A percentile compares a stretch with the other conserved stretches of the same genome.
These are phyloP conservation scores for Trichocomaceae sp. DNA, from an alignment of 2,329 filamentous ascomycete genomes.

Conservation along the genomic window DNA sequence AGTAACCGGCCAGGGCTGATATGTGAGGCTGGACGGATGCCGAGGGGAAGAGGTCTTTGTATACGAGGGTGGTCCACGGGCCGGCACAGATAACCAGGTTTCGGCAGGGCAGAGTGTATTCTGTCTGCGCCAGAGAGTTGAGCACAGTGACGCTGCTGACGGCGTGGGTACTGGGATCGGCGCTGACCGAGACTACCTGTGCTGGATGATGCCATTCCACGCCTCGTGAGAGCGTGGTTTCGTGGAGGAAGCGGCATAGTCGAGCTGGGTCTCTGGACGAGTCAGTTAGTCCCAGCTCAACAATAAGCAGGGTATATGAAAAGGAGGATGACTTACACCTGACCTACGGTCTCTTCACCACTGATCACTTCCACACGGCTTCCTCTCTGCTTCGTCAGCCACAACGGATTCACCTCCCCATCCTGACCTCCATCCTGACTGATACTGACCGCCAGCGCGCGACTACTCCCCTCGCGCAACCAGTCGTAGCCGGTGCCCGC, in stretches of 20 bases:
- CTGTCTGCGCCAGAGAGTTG: slow-evolving; percentile 27
- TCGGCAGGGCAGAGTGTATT: slow-evolving; percentile 50
- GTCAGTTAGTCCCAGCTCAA: not conserved
- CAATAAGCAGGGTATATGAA: too few relatives aligned
- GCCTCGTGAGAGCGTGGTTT: slow-evolving; percentile 51
- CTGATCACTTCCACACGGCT: slow-evolving; percentile 57
- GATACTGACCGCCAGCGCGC: slow-evolving; percentile 47
- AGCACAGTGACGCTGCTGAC: slow-evolving; percentile 50
- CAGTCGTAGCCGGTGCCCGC: slow-evolving; percentile 53
- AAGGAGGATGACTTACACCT: slow-evolving; percentile 61
- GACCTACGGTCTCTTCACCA: slow-evolving; percentile 54
- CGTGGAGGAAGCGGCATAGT: slow-evolving; percentile 60
- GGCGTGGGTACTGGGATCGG: slow-evolving; percentile 42
- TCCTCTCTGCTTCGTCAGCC: slow-evolving; percentile 53
- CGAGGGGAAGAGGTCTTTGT: slow-evolving; percentile 56
- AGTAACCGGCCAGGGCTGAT: slow-evolving; percentile 62
- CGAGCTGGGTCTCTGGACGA: slow-evolving; percentile 54
- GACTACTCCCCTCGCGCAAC: slow-evolving; percentile 58
- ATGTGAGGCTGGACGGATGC: slow-evolving; percentile 48
- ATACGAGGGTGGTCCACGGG: slow-evolving; percentile 64
- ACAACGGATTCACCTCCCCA: slow-evolving; percentile 42
- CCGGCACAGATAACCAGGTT: slow-evolving; percentile 62
- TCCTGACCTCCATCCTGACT: slow-evolving; percentile 26
- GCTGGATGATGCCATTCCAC: slow-evolving; percentile 62
- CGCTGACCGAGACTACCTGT: slow-evolving; percentile 47